Base-by-base conservation (phyloP, 768 basidiomycete species). In the Russula olivacea region DNA sequence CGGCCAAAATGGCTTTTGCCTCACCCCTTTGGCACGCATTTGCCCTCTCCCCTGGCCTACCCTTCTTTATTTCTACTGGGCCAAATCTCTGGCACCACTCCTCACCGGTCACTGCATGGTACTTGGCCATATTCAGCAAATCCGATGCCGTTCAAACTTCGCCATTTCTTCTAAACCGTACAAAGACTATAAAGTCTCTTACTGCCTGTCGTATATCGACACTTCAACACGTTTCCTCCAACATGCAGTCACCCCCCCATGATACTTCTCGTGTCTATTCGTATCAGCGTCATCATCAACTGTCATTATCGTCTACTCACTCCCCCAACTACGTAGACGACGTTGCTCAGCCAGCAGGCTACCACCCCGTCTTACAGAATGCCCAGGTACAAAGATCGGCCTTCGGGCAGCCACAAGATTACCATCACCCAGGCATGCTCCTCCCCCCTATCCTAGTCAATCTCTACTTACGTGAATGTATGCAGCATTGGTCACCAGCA, bases 221-320 rank as follows among this genome's bases (percentile, higher is more conserved):
- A 55, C n/a, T 49, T 38, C 63, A 64, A 43, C 53, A 47, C 48
- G 49, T 32, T 51, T 55, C 58, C 58, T 60, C 41, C 48, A 56
- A 10, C 63, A 64, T 64, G 63, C 63, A 64, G 54, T 51, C 59
- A 15, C 32, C 58, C 38, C 58, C 63, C n/a, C 53, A 64, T 48
- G 59, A 64, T 40, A 17, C 53, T 8, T 56, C 63, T 34, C 63
- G 63, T 15, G 52, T 40, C 25, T 55, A 64, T 34, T 28, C 63
- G 34, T 64, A 64, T 56, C 63, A 55, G 48, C 59, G 58, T 52
- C 58, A 59, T 51, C 58, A 55, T 38, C 63, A 55, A 36, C 3
- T 28, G 19, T 55, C 63, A 23, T 48, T 45, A 21, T 34, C 58
- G 54, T n/a, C 63, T 17, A 8, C 63, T 32, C 63, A 63, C 30